Evolutionary conservation across 306 rosid genomes (phyloP).

Genomic region (Abrus precatorius): DNA sequence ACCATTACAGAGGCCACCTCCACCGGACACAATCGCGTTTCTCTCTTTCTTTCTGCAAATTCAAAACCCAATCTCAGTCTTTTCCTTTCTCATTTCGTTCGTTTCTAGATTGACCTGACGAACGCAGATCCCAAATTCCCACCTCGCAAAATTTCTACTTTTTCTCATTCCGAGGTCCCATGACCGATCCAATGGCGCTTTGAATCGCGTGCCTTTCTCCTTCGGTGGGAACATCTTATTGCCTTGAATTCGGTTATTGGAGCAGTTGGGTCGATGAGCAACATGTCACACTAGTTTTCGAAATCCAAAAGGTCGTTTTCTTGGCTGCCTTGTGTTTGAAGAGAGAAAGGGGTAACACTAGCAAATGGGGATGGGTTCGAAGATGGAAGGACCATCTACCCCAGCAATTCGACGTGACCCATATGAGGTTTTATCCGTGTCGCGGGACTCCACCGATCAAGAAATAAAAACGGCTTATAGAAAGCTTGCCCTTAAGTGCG

Average conservation of each 20-base stretch:
- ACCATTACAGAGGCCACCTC: slow-evolving; percentile 6
- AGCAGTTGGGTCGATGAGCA: slow-evolving; percentile 41
- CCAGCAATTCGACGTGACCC: slow-evolving; percentile 90
- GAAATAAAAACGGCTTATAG: slow-evolving; percentile 95
- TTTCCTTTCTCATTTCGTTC: slow-evolving; percentile 4
- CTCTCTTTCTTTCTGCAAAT: slow-evolving; percentile 42
- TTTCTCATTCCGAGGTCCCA: slow-evolving; percentile 47
- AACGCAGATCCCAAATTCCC: slow-evolving; percentile 51
- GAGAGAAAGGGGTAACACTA: not conserved
- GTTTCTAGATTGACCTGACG: slow-evolving; percentile 24
- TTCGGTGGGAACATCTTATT: slow-evolving; percentile 19
- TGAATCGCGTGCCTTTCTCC: slow-evolving; percentile 55
- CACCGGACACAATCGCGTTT: slow-evolving; percentile 28
- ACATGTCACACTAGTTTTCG: slow-evolving; percentile 32
- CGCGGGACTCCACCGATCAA: slow-evolving; percentile 84
- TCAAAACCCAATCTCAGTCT: slow-evolving; percentile 58
- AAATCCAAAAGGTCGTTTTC: slow-evolving; percentile 4
- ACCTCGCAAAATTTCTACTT: slow-evolving; percentile 4
- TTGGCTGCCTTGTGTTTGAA: slow-evolving; percentile 35
- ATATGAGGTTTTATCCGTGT: slow-evolving; percentile 81
- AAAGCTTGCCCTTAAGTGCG: slow-evolving; percentile 96
- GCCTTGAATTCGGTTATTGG: slow-evolving; percentile 44
- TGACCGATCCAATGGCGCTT: slow-evolving; percentile 65
- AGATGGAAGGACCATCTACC: slow-evolving; percentile 86
- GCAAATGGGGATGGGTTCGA: slow-evolving; percentile 69